These are phyloP conservation scores for Spongiforma sp. DNA, from an alignment of 1,284 basidiomycete genomes.

Conservation along the genomic window DNA sequence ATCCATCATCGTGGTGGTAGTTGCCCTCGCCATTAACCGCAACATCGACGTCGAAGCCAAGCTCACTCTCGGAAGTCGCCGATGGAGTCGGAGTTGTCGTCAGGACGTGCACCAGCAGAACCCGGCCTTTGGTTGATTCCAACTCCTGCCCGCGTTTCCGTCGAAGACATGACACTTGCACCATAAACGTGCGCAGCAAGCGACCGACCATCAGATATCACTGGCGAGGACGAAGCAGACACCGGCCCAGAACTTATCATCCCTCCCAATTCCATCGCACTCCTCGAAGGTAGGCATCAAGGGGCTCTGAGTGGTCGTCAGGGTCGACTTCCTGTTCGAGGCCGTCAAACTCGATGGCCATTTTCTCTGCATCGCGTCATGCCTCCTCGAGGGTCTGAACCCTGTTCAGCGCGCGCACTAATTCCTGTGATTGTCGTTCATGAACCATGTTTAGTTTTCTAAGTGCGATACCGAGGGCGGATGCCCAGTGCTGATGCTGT, in stretches of 20 bases:
- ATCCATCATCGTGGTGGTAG: too few relatives aligned
- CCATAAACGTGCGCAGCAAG: conserved; percentile 12
- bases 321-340: conserved; percentile 40
- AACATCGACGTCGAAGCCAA: too few relatives aligned
- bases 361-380: conserved; percentile 80
- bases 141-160: too few relatives aligned
- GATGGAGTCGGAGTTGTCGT: too few relatives aligned
- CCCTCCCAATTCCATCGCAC: too few relatives aligned
- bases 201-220: too few relatives aligned
- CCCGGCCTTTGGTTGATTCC: conserved; percentile 20
- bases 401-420: too few relatives aligned
- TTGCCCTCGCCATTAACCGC: too few relatives aligned
- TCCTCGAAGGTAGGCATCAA: neutral
- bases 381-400: conserved; percentile 66
- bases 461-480: conserved; percentile 76
- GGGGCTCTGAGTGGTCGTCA: conserved; percentile 28
- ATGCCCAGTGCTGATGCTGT: conserved; percentile 69
- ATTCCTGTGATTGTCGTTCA: conserved; percentile 62
- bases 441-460: conserved; percentile 79
- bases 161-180: conserved; percentile 2
- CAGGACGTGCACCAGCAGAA: conserved; percentile 30
- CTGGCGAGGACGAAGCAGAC: too few relatives aligned
- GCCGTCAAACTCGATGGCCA: conserved; percentile 75
- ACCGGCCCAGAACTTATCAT: too few relatives aligned
- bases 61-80: too few relatives aligned